A percentile compares a stretch with the other conserved stretches of the same genome.
Conservation (phyloP, 2,329 filamentous ascomycete species). For the Claviceps sp. region DNA sequence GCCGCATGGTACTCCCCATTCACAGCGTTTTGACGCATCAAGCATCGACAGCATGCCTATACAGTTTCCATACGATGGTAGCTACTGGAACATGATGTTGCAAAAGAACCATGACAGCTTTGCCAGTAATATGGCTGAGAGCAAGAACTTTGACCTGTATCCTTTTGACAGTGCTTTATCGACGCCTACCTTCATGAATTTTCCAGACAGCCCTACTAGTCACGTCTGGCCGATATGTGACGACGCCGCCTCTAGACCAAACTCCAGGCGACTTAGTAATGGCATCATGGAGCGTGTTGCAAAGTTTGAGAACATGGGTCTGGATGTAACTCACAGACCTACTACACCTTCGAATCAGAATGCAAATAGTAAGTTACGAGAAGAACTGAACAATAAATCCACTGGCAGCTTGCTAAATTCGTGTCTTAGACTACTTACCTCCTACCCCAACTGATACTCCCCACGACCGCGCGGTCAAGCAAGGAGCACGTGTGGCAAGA, state of each 20-base stretch:
- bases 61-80: conserved; percentile 34
- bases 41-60: conserved; percentile 30
- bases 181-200: conserved; percentile 36
- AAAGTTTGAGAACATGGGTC: conserved; percentile 43
- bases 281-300: conserved; percentile 46
- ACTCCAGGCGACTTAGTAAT: conserved; percentile 40
- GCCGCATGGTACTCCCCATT: conserved; percentile 40
- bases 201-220: conserved; percentile 32
- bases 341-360: conserved; percentile 50
- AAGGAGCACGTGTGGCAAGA: conserved; percentile 29
- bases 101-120: conserved; percentile 33
- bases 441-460: conserved; percentile 57
- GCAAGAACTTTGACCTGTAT: conserved; percentile 39
- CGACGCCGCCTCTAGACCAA: conserved; percentile 31
- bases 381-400: not conserved
- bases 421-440: conserved; percentile 43
- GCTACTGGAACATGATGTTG: conserved; percentile 30
- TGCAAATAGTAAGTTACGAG: conserved; percentile 37
- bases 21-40: conserved; percentile 37
- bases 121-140: conserved; percentile 25
- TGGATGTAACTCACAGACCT: conserved; percentile 35
- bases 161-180: conserved; percentile 31
- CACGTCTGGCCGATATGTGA: conserved; percentile 34
- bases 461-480: conserved; percentile 31
- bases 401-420: conserved; percentile 3